Evolutionary conservation across 371 early-diverging fungal genomes (phyloP).

Genomic region (Syncephalastrum contaminatum): DNA sequence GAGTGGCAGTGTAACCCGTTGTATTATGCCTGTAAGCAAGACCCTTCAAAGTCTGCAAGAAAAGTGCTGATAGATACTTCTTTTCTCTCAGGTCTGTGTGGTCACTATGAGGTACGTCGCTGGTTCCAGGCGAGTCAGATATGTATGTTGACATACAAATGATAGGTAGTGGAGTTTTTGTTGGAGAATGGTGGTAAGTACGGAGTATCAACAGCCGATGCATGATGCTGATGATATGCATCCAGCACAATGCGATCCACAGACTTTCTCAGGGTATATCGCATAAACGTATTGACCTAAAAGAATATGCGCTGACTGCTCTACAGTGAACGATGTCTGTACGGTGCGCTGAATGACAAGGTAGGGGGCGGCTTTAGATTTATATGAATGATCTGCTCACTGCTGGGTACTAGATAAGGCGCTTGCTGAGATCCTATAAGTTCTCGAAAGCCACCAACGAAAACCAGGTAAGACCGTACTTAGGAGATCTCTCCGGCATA

Average conservation of each 20-base stretch:
- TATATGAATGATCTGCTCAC: background rate
- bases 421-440: constrained; percentile 35
- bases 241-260: constrained; percentile 38
- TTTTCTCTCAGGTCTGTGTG: constrained; percentile 27
- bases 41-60: background rate
- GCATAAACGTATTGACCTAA: background rate
- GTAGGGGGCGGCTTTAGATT: background rate
- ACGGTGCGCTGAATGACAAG: constrained; percentile 35
- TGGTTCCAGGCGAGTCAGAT: background rate
- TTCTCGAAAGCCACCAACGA: constrained; percentile 39
- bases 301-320: background rate
- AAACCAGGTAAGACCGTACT: constrained; percentile 16
- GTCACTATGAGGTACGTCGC: constrained; percentile 25
- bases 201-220: background rate
- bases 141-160: background rate
- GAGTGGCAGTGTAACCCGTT: constrained; percentile 39
- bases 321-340: constrained; percentile 36
- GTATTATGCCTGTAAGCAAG: constrained; percentile 41
- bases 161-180: constrained; percentile 11
- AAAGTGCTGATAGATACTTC: constrained; percentile 1
- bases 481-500: background rate
- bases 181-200: constrained; percentile 20
- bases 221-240: constrained; percentile 23
- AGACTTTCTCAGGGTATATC: constrained; percentile 40
- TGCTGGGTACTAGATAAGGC: constrained; percentile 21